Base-by-base conservation (phyloP, 1,284 basidiomycete species). In the Chalciporus sp. region DNA sequence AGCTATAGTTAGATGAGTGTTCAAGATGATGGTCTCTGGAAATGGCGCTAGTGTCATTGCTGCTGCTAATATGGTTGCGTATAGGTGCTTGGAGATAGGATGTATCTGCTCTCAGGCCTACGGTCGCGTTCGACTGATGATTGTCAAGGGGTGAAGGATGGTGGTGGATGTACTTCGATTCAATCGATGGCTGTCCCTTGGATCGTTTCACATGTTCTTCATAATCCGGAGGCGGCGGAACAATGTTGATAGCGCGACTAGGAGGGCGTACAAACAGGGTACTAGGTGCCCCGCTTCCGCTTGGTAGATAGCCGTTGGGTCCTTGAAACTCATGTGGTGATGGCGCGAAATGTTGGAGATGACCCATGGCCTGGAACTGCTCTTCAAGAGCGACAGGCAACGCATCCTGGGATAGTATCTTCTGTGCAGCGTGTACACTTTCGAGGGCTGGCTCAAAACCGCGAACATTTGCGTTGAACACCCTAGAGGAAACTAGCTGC, bases 301-400 rank as follows among this genome's bases (percentile, higher is more conserved):
- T 47, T 2, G 49, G 35, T 41, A 19, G 41, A 40, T 31, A 17
- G 6, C 9, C 23, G 33, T 44, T 48, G 19, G 39, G 20, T 27
- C 46, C 55, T 50, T 41, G 54, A 29, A 52, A 39, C n/a, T 45
- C 43, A 14, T 44, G 44, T 39, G 48, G 16, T 27, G 44, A 28
- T 4, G 49, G 50, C 16, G 29, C 31, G 14, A 63, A 55, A 43
- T 47, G 47, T 42, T 39, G 31, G 1, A 43, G 41, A 33, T 59
- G 56, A 7, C 53, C 44, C 55, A 65, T 59, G 16, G 69, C 60
- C 47, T 76, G 74, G 55, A 77, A 74, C 14, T 74, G 73, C 41
- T 73, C 67, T 55, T 75, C 72, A 2, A 73, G 73, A 54, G 74
- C 71, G 29, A 67, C 57, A 4, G 73, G 65, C 23, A 72, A 37